Conservation (phyloP, 805 yeast species). For the Yarrowia bubula region DNA sequence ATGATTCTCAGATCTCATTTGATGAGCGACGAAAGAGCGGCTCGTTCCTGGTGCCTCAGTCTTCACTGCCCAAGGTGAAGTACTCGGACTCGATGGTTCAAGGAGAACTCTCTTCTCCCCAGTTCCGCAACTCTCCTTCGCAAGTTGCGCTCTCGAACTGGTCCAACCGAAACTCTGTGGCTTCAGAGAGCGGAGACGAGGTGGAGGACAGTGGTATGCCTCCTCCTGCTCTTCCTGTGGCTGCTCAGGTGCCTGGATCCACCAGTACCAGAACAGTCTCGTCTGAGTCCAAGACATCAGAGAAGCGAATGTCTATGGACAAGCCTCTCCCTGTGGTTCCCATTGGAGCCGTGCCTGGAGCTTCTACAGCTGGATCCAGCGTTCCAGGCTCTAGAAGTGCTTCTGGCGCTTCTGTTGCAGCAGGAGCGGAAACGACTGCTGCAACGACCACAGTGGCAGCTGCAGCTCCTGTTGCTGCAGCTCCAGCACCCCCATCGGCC, state of each 20-base stretch:
- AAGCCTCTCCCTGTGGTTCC: background rate
- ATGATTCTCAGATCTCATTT: constrained; percentile 25
- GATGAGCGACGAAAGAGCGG: constrained; percentile 22
- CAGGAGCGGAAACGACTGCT: no score
- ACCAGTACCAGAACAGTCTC: background rate
- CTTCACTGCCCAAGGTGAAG: constrained; percentile 25
- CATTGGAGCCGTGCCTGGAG: background rate
- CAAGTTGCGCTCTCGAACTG: constrained; percentile 17
- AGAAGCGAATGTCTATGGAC: background rate
- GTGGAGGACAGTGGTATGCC: background rate
- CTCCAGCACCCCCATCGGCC: no score
- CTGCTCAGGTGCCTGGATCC: background rate
- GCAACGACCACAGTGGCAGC: no score
- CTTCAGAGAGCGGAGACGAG: background rate
- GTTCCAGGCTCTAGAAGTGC: no score
- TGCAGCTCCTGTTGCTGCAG: no score
- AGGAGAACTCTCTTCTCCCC: constrained; percentile 22
- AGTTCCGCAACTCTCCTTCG: constrained; percentile 13
- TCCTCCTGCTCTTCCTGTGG: background rate
- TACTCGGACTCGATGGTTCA: constrained; percentile 24
- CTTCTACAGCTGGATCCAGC: background rate
- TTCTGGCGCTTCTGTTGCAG: no score
- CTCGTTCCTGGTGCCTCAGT: constrained; percentile 24
- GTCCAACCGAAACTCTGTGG: constrained; percentile 8
- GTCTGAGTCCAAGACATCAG: background rate